These are phyloP conservation scores for Globisporangium megalacanthum DNA, from an alignment of 352 stramenopile species.

Conservation along the genomic window DNA sequence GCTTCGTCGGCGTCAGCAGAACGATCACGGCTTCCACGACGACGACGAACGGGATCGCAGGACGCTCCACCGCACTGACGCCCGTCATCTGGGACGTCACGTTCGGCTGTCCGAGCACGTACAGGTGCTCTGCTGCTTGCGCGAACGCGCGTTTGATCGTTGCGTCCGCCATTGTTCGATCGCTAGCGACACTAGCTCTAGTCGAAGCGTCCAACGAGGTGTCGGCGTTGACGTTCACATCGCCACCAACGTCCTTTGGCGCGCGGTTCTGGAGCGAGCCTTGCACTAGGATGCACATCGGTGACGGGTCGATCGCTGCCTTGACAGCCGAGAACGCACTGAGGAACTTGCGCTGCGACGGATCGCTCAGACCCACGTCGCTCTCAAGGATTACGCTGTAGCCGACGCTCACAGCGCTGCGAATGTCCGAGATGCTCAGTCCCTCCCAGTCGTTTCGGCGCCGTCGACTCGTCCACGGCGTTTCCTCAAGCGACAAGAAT, in stretches of 20 bases:
- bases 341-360: slow-evolving; percentile 49
- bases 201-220: not conserved
- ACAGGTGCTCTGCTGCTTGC: slow-evolving; percentile 21
- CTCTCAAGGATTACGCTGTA: slow-evolving; percentile 69
- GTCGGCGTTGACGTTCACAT: slow-evolving; percentile 8
- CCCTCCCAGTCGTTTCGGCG: slow-evolving; percentile 8
- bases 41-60: slow-evolving; percentile 35
- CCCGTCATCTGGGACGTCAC: slow-evolving; percentile 22
- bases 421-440: slow-evolving; percentile 29
- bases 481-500: slow-evolving; percentile 14
- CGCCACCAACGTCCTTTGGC: not conserved
- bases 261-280: slow-evolving; percentile 46
- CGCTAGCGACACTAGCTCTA: not conserved
- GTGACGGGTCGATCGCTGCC: slow-evolving; percentile 48
- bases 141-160: slow-evolving; percentile 54
- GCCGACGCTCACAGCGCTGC: slow-evolving; percentile 33
- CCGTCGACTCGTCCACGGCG: not conserved
- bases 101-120: slow-evolving; percentile 14
- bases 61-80: slow-evolving; percentile 10
- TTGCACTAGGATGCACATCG: slow-evolving; percentile 58
- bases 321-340: slow-evolving; percentile 61
- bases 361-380: slow-evolving; percentile 67
- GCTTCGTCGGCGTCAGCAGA: slow-evolving; percentile 60
- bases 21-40: slow-evolving; percentile 81
- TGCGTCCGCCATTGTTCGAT: slow-evolving; percentile 27